Percentiles rank a stretch among this genome's conserved stretches.
Evolutionary conservation across 2,329 filamentous ascomycete genomes (phyloP).

Genomic region (Ophiostoma himal-ulmi): DNA sequence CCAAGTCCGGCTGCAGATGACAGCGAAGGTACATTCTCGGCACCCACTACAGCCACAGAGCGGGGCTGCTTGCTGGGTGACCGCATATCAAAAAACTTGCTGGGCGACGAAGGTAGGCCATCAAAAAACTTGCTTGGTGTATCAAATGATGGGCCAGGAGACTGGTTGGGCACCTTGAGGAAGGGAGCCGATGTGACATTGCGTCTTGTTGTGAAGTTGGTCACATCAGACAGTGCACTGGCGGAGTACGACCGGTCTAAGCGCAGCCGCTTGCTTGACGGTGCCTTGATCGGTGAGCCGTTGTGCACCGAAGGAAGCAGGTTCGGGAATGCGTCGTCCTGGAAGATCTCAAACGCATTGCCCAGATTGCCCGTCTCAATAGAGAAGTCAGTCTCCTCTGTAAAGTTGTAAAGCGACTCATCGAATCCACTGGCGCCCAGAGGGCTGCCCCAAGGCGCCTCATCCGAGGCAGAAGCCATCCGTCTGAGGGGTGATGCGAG

Average conservation of each 20-base stretch:
- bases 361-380: slow-evolving; percentile 47
- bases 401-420: slow-evolving; percentile 47
- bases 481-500: slow-evolving; percentile 66
- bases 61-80: slow-evolving; percentile 35
- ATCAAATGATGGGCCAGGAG: slow-evolving; percentile 39
- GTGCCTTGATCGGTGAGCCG: slow-evolving; percentile 61
- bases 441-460: slow-evolving; percentile 55
- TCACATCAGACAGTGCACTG: slow-evolving; percentile 57
- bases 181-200: slow-evolving; percentile 46
- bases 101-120: slow-evolving; percentile 51
- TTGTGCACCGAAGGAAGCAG: slow-evolving; percentile 45
- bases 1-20: slow-evolving; percentile 30
- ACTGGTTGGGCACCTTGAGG: slow-evolving; percentile 43
- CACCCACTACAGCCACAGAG: slow-evolving; percentile 29
- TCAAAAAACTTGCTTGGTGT: slow-evolving; percentile 56
- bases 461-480: slow-evolving; percentile 33
- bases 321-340: slow-evolving; percentile 38
- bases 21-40: slow-evolving; percentile 23
- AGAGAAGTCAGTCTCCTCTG: slow-evolving; percentile 43
- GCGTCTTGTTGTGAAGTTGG: slow-evolving; percentile 48
- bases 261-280: slow-evolving; percentile 52
- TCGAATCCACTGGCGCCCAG: slow-evolving; percentile 51
- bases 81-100: slow-evolving; percentile 42
- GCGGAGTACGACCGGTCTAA: slow-evolving; percentile 59
- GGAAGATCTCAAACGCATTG: slow-evolving; percentile 51